Evolutionary conservation across 2,329 filamentous ascomycete genomes (phyloP).

Genomic region (Apiospora aurea): DNA sequence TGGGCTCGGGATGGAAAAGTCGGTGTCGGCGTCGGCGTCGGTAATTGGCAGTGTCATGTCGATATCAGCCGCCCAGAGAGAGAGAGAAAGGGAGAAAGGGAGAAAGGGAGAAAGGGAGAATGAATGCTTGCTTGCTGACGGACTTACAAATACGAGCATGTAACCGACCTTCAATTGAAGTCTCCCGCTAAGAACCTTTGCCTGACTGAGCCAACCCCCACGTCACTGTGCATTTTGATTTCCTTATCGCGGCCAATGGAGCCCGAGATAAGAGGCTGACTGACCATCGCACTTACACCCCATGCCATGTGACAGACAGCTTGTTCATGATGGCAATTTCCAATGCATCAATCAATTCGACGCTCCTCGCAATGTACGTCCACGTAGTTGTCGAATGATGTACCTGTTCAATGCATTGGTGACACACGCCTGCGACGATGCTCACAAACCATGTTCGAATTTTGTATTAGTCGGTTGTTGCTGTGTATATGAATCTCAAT

Average conservation of each 20-base stretch:
- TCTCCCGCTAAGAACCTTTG: not conserved
- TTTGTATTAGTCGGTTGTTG: not conserved
- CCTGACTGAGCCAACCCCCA: not conserved
- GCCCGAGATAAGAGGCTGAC: not conserved
- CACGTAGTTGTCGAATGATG: too few species aligned
- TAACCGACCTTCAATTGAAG: slow-evolving; percentile 2
- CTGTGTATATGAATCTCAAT: too few species aligned
- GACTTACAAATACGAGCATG: not conserved
- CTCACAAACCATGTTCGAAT: not conserved
- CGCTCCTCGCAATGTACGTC: not conserved
- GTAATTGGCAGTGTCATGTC: slow-evolving; percentile 11
- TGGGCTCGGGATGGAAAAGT: slow-evolving; percentile 5
- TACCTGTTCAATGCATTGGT: not conserved
- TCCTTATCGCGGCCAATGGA: slow-evolving; percentile 4
- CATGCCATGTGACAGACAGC: too few species aligned
- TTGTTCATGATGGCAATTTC: not conserved
- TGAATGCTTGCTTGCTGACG: not conserved
- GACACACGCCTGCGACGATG: not conserved
- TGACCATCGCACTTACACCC: not conserved
- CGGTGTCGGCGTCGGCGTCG: slow-evolving; percentile 10
- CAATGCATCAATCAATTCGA: not conserved
- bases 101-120: not conserved
- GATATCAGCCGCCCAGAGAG: not conserved
- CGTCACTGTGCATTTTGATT: slow-evolving; percentile 12
- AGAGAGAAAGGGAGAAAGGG: not conserved